phyloP scores from a whole-genome alignment of 257 asterid genomes.

The Salvia miltiorrhiza region DNA sequence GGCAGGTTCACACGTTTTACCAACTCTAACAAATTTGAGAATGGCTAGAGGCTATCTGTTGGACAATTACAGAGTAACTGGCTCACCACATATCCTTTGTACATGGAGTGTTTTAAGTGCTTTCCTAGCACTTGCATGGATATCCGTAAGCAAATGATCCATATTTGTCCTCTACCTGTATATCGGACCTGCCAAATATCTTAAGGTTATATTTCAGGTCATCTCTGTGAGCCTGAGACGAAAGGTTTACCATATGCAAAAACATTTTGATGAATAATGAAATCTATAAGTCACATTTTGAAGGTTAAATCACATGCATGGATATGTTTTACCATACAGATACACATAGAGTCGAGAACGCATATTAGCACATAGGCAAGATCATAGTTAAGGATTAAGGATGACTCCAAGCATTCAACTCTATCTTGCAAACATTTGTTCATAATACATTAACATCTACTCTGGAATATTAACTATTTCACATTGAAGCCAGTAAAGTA shows the following conservation, averaged over 20 bases:
- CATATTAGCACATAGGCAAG: background rate
- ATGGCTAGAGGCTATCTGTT: constrained; percentile 38
- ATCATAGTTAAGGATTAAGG: background rate
- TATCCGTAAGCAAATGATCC: constrained; percentile 44
- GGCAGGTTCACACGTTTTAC: constrained; percentile 26
- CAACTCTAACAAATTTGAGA: constrained; percentile 31
- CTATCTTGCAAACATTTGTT: background rate
- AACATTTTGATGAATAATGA: constrained; percentile 33
- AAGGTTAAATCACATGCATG: background rate
- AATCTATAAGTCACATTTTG: background rate
- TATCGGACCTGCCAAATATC: constrained; percentile 43
- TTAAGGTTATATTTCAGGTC: constrained; percentile 41
- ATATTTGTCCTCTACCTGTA: constrained; percentile 39
- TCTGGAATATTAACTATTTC: background rate
- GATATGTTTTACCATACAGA: background rate
- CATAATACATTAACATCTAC: background rate
- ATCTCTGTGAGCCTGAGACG: constrained; percentile 33
- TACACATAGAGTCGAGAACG: background rate
- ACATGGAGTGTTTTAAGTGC: constrained; percentile 30
- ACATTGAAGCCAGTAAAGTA: background rate
- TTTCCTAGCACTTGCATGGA: constrained; percentile 39
- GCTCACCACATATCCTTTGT: constrained; percentile 47
- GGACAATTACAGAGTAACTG: constrained; percentile 51
- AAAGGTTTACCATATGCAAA: constrained; percentile 46
- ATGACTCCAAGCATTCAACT: background rate